Evolutionary conservation across 2,329 filamentous ascomycete genomes (phyloP), one percentile per base, ranked within the genome.

Genomic region (Alternaria sp.): DNA sequence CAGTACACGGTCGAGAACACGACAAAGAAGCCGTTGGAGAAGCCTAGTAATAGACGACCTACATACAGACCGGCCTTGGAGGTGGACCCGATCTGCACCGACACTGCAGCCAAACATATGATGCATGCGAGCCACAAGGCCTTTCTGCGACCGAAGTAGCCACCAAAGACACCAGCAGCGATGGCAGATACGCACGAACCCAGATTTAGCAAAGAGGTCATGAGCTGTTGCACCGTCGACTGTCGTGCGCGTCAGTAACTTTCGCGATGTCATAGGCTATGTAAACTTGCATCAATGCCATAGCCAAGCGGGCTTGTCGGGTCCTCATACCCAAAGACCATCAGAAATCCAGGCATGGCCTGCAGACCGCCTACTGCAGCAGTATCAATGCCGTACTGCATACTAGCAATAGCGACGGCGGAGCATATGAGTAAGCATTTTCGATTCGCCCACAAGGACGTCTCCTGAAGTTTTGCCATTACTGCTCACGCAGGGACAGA

Each of bases 341-440:
- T 74, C 7, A 85, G 68, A 55, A 86, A 87, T 0, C 85, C 84
- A 0, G 84, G 84, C 84, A 67, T 68, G 2, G 68, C 67, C 43
- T 73, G 71, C 14, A 71, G 72, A 3, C 80, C 82, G 9, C 81
- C 82, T 0, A 86, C 78, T 8, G 81, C 81, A 3, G 82, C 80
- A 11, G 79, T 82, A 70, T 86, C 84, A 6, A 86, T 80, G 3
- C 84, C 84, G 71, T 86, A 87, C 67, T 87, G 84, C 79, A 86
- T 84, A 64, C 84, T 85, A 5, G 84, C 83, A 28, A 84, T 77
- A 5, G 84, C 81, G 8, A 85, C 82, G 14, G 81, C 75, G 50
- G 78, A 81, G 70, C 84, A 85, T 63, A 85, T 82, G 10, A 79
- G 45, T 12, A 85, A 75, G 60, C 84, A 85, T 80, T 82, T 85